Evolutionary conservation across 2,329 filamentous ascomycete species (phyloP).

Genomic region (Plectosphaerella sp.): DNA sequence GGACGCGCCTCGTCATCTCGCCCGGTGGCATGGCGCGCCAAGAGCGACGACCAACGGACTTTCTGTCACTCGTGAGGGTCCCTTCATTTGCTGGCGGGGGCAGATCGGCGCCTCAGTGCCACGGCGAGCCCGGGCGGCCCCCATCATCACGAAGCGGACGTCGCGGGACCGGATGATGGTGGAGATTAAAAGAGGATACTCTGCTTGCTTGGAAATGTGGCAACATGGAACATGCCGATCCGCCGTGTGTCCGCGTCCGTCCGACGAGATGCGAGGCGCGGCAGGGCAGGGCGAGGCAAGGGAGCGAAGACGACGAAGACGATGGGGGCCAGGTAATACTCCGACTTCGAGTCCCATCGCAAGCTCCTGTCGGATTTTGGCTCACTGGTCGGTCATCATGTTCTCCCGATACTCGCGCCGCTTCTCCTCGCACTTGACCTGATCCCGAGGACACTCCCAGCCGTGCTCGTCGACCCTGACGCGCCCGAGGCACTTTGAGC

Average conservation of each 20-base stretch:
- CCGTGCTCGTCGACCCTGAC: constrained; percentile 33
- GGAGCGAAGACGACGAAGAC: background rate
- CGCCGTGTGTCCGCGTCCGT: background rate
- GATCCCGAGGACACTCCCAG: constrained; percentile 35
- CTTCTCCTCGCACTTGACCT: constrained; percentile 10
- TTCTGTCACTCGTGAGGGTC: background rate
- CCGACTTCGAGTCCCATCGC: too few relatives aligned
- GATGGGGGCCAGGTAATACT: background rate
- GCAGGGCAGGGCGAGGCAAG: background rate
- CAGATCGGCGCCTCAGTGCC: background rate
- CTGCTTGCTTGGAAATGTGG: background rate
- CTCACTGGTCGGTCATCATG: background rate
- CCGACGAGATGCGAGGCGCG: background rate
- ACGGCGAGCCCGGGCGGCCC: background rate
- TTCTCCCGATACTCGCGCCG: constrained; percentile 13
- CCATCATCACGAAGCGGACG: background rate
- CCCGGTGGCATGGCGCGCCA: too few relatives aligned
- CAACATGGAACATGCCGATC: background rate
- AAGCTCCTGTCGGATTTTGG: too few relatives aligned
- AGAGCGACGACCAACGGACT: too few relatives aligned
- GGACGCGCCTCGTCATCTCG: too few relatives aligned
- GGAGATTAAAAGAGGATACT: constrained; percentile 1
- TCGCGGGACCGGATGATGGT: background rate
- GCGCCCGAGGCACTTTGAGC: constrained; percentile 44
- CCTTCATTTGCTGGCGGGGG: background rate